These are phyloP conservation scores for Sporothrix phasma DNA, from an alignment of 2,329 filamentous ascomycete genomes.

Conservation along the genomic window DNA sequence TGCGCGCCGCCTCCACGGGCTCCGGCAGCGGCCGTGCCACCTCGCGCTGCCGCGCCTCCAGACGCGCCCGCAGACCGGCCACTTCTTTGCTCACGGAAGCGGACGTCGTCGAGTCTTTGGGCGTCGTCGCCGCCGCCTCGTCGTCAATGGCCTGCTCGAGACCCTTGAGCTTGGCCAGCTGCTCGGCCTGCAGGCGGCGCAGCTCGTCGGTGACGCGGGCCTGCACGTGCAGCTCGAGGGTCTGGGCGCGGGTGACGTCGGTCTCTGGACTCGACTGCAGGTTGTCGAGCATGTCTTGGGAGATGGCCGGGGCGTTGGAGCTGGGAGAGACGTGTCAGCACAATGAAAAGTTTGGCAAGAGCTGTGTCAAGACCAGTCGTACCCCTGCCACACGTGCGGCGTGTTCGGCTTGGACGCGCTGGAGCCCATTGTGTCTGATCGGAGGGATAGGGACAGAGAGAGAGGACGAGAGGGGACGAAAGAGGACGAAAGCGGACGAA, in stretches of 20 bases:
- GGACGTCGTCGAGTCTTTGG: slow-evolving; percentile 3
- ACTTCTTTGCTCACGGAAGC: slow-evolving; percentile 48
- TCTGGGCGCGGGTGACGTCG: slow-evolving; percentile 74
- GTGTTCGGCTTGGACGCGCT: slow-evolving; percentile 45
- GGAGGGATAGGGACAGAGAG: background rate
- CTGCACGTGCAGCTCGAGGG: slow-evolving; percentile 80
- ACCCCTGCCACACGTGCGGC: slow-evolving; percentile 47
- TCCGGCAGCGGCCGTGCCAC: slow-evolving; percentile 56
- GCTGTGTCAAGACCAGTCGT: no score
- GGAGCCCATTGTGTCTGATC: slow-evolving; percentile 41
- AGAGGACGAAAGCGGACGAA: no score
- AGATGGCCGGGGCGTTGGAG: slow-evolving; percentile 46
- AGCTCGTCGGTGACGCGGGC: slow-evolving; percentile 78
- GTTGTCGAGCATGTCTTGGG: slow-evolving; percentile 70
- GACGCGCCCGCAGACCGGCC: slow-evolving; percentile 45
- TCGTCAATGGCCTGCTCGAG: slow-evolving; percentile 24
- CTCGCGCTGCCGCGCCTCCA: slow-evolving; percentile 55
- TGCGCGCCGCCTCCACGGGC: slow-evolving; percentile 62
- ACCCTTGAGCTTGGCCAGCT: slow-evolving; percentile 57
- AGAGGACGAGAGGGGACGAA: no score
- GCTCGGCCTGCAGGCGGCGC: slow-evolving; percentile 62
- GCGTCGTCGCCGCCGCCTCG: background rate
- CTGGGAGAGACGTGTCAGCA: slow-evolving; percentile 19
- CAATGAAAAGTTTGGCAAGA: no score
- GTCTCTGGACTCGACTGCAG: slow-evolving; percentile 83